A percentile compares a stretch with the other conserved stretches of the same genome.
Conservation (phyloP, 2,329 filamentous ascomycete genomes). For the Aspergillus novoparasiticus region DNA sequence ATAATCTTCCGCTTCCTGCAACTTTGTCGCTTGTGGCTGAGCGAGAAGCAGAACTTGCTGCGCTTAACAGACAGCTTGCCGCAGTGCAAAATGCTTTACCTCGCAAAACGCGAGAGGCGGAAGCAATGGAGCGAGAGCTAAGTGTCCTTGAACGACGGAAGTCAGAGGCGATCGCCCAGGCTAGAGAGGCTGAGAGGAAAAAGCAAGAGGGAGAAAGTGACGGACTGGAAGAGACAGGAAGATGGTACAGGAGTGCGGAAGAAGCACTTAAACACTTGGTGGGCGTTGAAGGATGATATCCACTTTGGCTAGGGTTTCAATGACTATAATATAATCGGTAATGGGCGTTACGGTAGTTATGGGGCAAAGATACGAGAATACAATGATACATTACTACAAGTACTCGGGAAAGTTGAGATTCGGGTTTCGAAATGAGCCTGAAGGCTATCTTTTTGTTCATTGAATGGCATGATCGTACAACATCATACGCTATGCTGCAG, state of each 20-base stretch:
- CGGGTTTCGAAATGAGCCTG: constrained; percentile 39
- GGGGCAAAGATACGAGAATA: neutral
- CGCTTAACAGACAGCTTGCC: constrained; percentile 45
- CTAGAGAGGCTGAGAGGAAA: constrained; percentile 47
- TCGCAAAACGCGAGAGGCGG: constrained; percentile 46
- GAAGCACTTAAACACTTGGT: constrained; percentile 44
- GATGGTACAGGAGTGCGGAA: constrained; percentile 49
- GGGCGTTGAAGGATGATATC: constrained; percentile 30
- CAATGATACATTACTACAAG: neutral
- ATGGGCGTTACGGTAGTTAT: constrained; percentile 25
- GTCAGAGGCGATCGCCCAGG: constrained; percentile 49
- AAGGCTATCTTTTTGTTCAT: constrained; percentile 40
- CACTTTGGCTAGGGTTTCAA: constrained; percentile 7
- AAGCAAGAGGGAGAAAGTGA: constrained; percentile 50
- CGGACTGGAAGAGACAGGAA: constrained; percentile 48
- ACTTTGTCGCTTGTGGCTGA: constrained; percentile 44
- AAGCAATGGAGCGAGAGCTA: constrained; percentile 49
- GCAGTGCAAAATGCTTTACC: constrained; percentile 48
- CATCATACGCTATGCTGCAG: constrained; percentile 43
- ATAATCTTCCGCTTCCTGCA: constrained; percentile 43
- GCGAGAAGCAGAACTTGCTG: constrained; percentile 43
- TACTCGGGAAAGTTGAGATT: constrained; percentile 10
- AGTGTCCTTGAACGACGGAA: constrained; percentile 47
- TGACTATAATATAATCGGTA: constrained; percentile 24
- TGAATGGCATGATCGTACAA: constrained; percentile 44